Evolutionary conservation across 306 rosid genomes (phyloP).

Genomic region (Canavalia ensiformis): DNA sequence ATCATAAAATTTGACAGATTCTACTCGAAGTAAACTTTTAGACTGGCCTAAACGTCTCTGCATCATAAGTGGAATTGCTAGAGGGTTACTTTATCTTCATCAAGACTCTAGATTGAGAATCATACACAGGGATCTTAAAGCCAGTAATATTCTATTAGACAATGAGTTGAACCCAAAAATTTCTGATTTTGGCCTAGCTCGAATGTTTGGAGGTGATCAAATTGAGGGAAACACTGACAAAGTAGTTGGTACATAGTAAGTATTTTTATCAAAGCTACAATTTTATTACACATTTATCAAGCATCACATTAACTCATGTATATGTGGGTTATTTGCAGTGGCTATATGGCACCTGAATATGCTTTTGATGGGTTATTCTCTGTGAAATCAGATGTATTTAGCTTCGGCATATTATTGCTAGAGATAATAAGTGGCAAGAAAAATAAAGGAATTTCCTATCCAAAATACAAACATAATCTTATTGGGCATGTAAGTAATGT

Average conservation of each 20-base stretch:
- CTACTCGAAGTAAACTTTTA: not conserved
- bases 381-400: slow-evolving; percentile 13
- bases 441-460: not conserved
- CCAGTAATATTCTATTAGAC: slow-evolving; percentile 29
- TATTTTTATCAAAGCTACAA: not conserved
- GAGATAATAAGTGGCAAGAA: slow-evolving; percentile 24
- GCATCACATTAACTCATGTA: not conserved
- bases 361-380: slow-evolving; percentile 2
- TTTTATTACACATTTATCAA: not conserved
- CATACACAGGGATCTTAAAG: slow-evolving; percentile 22
- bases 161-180: slow-evolving; percentile 35
- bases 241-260: slow-evolving; percentile 35
- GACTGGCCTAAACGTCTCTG: slow-evolving; percentile 25
- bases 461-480: not conserved
- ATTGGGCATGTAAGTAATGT: slow-evolving; percentile 9
- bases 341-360: slow-evolving; percentile 36
- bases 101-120: slow-evolving; percentile 38
- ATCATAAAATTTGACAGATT: not conserved
- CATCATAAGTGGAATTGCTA: slow-evolving; percentile 15
- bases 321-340: not conserved
- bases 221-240: slow-evolving; percentile 13
- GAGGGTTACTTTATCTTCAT: slow-evolving; percentile 38
- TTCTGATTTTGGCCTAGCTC: slow-evolving; percentile 38
- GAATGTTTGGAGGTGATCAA: slow-evolving; percentile 35
- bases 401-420: slow-evolving; percentile 12